Base-by-base conservation (phyloP, 2,329 filamentous ascomycete genomes). In the Amauroascus verrucosus region DNA sequence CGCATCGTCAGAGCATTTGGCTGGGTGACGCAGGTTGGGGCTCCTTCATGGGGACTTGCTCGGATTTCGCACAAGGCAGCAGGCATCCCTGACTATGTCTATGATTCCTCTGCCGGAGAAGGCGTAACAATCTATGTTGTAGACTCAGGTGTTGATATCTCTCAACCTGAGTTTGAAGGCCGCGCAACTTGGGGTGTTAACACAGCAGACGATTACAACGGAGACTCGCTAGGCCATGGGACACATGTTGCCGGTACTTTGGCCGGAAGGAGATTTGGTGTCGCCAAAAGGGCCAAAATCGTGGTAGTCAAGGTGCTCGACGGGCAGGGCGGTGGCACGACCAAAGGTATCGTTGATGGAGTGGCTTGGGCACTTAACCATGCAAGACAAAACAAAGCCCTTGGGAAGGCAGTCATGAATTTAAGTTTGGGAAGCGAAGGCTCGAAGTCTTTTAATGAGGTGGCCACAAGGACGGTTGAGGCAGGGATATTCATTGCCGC, bases 301-400 rank as follows among this genome's bases (percentile, higher is more conserved):
- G 59, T 71, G 33, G 75, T 74, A 45, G 73, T 81, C 54, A 78
- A 77, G 63, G 75, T 67, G 55, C 35, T 49, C 2, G 9, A 38
- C 32, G 67, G 76, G 14, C 70, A 70, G 40, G 67, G 65, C 28
- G 61, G 71, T 8, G 73, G 74, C 43, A 72, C 67, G n/a, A 69
- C 66, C 43, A 65, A 67, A 18, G 69, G 70, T 58, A 74, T 76
- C 57, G 70, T 80, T 56, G 63, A 68, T 18, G 78, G 75, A n/a
- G 76, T 79, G 61, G 60, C 67, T 30, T 71, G 65, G 65, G 64
- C 65, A 45, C 63, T 60, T 48, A 63, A 64, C 44, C 61, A 68
- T 55, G 66, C 65, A 40, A 60, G 57, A 32, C 54, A 40, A 50
- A 67, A 65, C 51, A 59, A 59, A 7, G 61, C 58, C 48, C 61